phyloP scores from a whole-genome alignment of 108 stramenopile species.

The Cyclotella atomus region DNA sequence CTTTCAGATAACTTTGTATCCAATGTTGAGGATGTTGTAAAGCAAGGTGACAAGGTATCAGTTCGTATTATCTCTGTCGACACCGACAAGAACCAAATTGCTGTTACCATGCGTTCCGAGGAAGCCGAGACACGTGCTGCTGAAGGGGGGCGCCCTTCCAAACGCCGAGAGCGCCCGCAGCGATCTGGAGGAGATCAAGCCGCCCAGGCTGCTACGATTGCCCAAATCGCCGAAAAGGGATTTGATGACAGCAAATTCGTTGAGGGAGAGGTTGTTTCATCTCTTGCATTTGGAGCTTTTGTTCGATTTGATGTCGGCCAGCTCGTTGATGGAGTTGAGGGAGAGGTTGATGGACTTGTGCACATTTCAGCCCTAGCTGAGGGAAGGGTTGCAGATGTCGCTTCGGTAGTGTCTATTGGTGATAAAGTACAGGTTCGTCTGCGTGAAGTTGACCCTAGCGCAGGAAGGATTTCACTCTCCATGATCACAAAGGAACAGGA shows the following conservation, averaged over 20 bases:
- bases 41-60: conserved; percentile 82
- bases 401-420: conserved; percentile 64
- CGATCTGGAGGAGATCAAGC: conserved; percentile 64
- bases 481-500: conserved; percentile 88
- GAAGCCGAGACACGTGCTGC: conserved; percentile 76
- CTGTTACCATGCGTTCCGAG: conserved; percentile 75
- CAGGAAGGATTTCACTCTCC: conserved; percentile 74
- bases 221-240: conserved; percentile 73
- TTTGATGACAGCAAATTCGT: conserved; percentile 80
- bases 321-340: conserved; percentile 68
- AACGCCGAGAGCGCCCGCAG: conserved; percentile 56
- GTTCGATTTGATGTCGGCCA: conserved; percentile 84
- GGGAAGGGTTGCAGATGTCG: conserved; percentile 65
- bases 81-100: conserved; percentile 88
- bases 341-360: conserved; percentile 86
- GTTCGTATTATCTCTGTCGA: conserved; percentile 90
- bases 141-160: conserved; percentile 42
- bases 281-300: conserved; percentile 93
- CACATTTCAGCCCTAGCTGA: conserved; percentile 83
- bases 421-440: conserved; percentile 87
- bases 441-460: conserved; percentile 64
- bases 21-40: conserved; percentile 85
- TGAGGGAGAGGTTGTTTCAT: conserved; percentile 88
- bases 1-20: conserved; percentile 86
- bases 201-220: conserved; percentile 65